phyloP scores from a whole-genome alignment of 257 asterid species.

The Ballota nigra region DNA sequence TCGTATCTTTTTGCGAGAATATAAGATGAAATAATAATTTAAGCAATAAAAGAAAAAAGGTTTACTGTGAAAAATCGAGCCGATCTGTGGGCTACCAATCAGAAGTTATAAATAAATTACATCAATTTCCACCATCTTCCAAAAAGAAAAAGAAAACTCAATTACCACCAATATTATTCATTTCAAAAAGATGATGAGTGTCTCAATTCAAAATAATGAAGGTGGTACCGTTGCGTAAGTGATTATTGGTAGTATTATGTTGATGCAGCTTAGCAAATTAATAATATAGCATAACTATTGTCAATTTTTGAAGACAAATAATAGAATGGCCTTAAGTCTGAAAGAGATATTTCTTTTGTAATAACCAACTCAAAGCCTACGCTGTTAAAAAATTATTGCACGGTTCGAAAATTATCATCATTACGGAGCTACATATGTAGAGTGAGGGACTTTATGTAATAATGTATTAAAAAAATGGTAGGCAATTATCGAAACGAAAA shows the following conservation, averaged over 20 bases:
- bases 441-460: neutral
- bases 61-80: neutral
- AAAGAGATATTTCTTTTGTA: neutral
- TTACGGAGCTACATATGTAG: neutral
- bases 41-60: too few species aligned
- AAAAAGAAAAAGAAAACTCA: too few species aligned
- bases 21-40: neutral
- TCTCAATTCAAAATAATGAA: neutral
- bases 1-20: too few species aligned
- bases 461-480: neutral
- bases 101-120: too few species aligned
- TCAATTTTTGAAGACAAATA: neutral
- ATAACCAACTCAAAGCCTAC: neutral
- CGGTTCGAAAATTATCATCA: neutral
- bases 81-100: neutral
- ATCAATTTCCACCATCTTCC: too few species aligned
- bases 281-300: neutral
- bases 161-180: conserved; percentile 11
- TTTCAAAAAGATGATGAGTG: neutral
- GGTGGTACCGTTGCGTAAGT: neutral
- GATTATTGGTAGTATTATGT: neutral
- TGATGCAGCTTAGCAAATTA: neutral
- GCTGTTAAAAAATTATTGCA: neutral
- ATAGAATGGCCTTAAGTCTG: neutral
- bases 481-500: neutral